A percentile compares a stretch with the other conserved stretches of the same genome.
These are phyloP conservation scores for Tylopilus sp. DNA, from an alignment of 768 basidiomycete species.

Conservation along the genomic window DNA sequence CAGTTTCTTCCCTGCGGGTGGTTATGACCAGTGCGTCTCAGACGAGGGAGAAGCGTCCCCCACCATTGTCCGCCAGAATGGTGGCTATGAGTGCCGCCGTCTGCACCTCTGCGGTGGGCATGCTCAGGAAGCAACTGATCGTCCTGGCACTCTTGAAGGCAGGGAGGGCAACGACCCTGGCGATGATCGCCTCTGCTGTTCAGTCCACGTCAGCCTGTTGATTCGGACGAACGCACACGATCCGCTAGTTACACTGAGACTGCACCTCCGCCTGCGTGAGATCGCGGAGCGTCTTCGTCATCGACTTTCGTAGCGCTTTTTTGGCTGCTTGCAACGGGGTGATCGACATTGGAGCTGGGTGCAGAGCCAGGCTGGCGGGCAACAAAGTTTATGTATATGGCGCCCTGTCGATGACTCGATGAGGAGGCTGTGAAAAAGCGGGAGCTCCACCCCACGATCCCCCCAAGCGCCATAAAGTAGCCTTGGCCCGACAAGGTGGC, in stretches of 20 bases:
- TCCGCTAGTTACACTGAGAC: slow-evolving; percentile 51
- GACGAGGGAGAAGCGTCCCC: slow-evolving; percentile 10
- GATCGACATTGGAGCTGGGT: slow-evolving; percentile 22
- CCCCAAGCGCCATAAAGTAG: not conserved
- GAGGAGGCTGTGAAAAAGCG: slow-evolving; percentile 1
- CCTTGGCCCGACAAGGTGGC: slow-evolving; percentile 11
- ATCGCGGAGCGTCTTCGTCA: slow-evolving; percentile 42
- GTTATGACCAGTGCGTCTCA: not conserved
- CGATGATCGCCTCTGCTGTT: slow-evolving; percentile 37
- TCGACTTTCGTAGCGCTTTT: slow-evolving; percentile 55
- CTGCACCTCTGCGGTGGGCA: slow-evolving; percentile 69
- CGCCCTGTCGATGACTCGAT: not conserved
- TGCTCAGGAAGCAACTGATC: slow-evolving; percentile 76
- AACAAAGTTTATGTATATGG: too few species aligned
- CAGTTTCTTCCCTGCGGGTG: slow-evolving; percentile 53
- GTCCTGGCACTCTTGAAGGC: slow-evolving; percentile 47
- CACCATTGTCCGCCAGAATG: slow-evolving; percentile 53
- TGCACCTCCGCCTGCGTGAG: slow-evolving; percentile 46
- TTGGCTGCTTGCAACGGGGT: slow-evolving; percentile 34
- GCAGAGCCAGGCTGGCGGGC: not conserved
- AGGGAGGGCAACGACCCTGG: slow-evolving; percentile 47
- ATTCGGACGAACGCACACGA: not conserved
- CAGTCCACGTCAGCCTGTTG: not conserved
- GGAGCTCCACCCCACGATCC: too few species aligned
- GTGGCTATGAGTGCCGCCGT: slow-evolving; percentile 50